Evolutionary conservation across 2,329 filamentous ascomycete species (phyloP), one percentile per base, ranked within the genome.

Genomic region (Epichloe hybrida): DNA sequence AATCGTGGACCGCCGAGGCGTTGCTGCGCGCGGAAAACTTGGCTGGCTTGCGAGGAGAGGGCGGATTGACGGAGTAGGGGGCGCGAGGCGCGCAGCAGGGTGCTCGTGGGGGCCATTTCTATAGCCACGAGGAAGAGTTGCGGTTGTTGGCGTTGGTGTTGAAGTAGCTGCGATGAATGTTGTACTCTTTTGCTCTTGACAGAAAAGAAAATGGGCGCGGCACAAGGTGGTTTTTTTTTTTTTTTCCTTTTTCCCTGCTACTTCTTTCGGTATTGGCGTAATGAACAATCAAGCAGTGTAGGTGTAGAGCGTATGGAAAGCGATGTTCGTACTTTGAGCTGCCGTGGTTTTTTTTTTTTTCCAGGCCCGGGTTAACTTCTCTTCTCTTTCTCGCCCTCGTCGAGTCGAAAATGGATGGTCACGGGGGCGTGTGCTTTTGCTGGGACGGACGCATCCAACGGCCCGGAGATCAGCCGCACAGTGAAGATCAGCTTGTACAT

Each of bases 11-110:
- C 41, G 36, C 21, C 36, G 23, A 23, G 36, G 45, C 38, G 39
- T 20, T 57, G 56, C 55, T 66, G 62, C 46, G 65, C 56, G 55
- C 68, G 70, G 72, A 79, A 76, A 69, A 76, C 66, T 69, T 75
- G 72, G 68, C 48, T 20, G 27, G 53, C 40, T 5, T 50, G 50
- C 40, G 50, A 21, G 42, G 46, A 38, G 39, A 52, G 40, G 52
- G 62, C 70, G 65, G 64, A 69, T 63, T 77, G 73, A 62, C 73
- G 73, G 71, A 80, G 74, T 58, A 73, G 64, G 48, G 48, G 79
- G 62, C 76, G 74, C 63, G 73, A 68, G 60, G 73, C 72, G 67
- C 73, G 74, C 69, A 77, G 68, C 62, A 80, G 63, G 62, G 68
- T 68, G 56, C 66, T 70, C 40, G 74, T 68, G 57, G 72, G 67